phyloP scores from a whole-genome alignment of 768 basidiomycete species.

The Psilocybe tampanensis region DNA sequence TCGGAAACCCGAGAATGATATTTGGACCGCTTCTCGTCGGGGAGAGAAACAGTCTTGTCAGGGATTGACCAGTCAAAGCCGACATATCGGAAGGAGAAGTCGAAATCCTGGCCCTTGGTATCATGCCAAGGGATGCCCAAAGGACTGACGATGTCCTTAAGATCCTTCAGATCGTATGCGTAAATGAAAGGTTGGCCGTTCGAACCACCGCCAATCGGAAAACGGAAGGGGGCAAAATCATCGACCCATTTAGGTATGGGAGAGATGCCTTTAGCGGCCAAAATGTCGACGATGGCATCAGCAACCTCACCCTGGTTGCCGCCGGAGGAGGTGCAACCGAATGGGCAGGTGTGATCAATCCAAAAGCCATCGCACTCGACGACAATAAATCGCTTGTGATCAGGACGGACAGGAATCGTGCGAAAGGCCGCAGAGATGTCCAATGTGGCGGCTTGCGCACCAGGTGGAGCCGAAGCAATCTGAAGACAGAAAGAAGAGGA shows the following conservation, averaged over 20 bases:
- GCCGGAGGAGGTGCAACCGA: constrained; percentile 25
- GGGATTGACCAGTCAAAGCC: constrained; percentile 38
- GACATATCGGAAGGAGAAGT: constrained; percentile 30
- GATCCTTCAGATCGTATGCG: constrained; percentile 1
- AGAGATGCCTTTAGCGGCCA: background rate
- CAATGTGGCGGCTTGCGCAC: constrained; percentile 34
- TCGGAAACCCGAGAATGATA: constrained; percentile 23
- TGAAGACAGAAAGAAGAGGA: background rate
- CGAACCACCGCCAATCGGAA: constrained; percentile 1
- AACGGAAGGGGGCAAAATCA: constrained; percentile 23
- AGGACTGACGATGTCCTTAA: constrained; percentile 21
- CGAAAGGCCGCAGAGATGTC: constrained; percentile 39
- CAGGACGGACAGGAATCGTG: constrained; percentile 29
- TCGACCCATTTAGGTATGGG: constrained; percentile 26
- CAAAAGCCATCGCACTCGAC: constrained; percentile 11
- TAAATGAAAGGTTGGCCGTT: background rate
- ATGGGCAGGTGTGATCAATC: constrained; percentile 12
- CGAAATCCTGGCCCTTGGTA: constrained; percentile 9
- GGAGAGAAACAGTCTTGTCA: constrained; percentile 28
- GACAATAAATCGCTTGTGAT: constrained; percentile 19
- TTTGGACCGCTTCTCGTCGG: constrained; percentile 27
- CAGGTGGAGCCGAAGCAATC: constrained; percentile 31
- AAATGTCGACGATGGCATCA: constrained; percentile 29
- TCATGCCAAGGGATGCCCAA: constrained; percentile 18
- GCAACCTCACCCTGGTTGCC: constrained; percentile 30